Evolutionary conservation across 2,329 filamentous ascomycete genomes (phyloP), one percentile per base, ranked within the genome.

Genomic region (Botrytis medusae): DNA sequence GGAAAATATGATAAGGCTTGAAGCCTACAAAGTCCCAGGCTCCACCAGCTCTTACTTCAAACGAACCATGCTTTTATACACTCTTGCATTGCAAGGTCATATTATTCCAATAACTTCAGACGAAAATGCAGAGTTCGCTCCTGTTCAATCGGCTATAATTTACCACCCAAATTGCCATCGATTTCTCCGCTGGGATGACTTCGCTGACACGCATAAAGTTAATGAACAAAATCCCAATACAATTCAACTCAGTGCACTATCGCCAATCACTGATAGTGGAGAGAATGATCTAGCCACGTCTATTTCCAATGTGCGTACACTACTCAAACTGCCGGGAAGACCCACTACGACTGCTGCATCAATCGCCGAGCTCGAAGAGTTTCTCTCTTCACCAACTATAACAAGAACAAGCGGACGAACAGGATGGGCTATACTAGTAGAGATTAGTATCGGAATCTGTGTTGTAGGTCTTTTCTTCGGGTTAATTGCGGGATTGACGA

Each of bases 161-260:
- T 65, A 65, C 22, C n/a, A 65, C n/a, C 29, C 32, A 14, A 65
- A 34, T 65, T 65, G 63, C 5, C 29, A 65, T 44, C 20, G 63
- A n/a, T 65, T 65, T 25, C 63, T 65, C 44, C 32, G 63, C 2
- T n/a, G 44, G 44, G 44, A 65, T 48, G 44, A 65, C 29, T 37
- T 65, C 6, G 44, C 63, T 5, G 1, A n/a, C 12, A 12, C 20
- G 12, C 44, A 22, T 6, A 37, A 37, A 48, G 32, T 4, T 7
- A n/a, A 40, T 25, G 3, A 48, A 48, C 22, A 48, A 48, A 18
- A 37, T 0, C 37, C 29, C 20, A 25, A 16, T 4, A 22, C 16
- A 22, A 65, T 18, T 22, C 63, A 65, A 48, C 32, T 65, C 10
- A 48, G 6, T n/a, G 44, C 3, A 25, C 32, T 34, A 2, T 48